Conservation (phyloP, 2,329 filamentous ascomycete species). For the Trichocomaceae sp. region DNA sequence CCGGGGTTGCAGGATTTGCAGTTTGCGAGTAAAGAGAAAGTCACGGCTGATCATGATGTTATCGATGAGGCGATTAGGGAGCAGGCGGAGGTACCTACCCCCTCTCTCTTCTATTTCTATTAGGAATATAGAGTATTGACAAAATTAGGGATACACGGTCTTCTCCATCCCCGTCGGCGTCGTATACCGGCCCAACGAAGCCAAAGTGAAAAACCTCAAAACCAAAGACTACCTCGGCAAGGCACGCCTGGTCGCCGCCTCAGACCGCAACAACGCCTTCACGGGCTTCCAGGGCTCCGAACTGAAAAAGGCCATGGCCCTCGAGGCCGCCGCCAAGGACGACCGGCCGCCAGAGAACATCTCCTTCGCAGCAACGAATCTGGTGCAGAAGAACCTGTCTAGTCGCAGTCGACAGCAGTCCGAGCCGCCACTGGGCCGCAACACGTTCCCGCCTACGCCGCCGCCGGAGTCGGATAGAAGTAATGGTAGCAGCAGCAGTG, state of each 20-base stretch:
- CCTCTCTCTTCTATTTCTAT: background rate
- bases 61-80: conserved; percentile 96
- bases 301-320: conserved; percentile 49
- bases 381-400: conserved; percentile 77
- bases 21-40: conserved; percentile 91
- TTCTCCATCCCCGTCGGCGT: conserved; percentile 97
- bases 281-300: conserved; percentile 75
- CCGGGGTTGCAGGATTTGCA: conserved; percentile 83
- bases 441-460: conserved; percentile 94
- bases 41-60: conserved; percentile 91
- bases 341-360: conserved; percentile 77
- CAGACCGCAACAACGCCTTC: conserved; percentile 71
- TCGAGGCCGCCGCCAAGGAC: conserved; percentile 46
- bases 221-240: conserved; percentile 97
- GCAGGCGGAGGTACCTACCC: conserved; percentile 66
- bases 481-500: conserved; percentile 3
- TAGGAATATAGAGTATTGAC: no score
- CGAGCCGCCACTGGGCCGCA: conserved; percentile 70
- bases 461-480: conserved; percentile 78
- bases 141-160: conserved; percentile 78
- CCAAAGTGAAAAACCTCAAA: conserved; percentile 97
- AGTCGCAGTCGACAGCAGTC: conserved; percentile 74
- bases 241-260: conserved; percentile 83
- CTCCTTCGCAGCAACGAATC: conserved; percentile 85
- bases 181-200: conserved; percentile 90